phyloP scores from a whole-genome alignment of 2,329 filamentous ascomycete species.

The Cercospora janseana region DNA sequence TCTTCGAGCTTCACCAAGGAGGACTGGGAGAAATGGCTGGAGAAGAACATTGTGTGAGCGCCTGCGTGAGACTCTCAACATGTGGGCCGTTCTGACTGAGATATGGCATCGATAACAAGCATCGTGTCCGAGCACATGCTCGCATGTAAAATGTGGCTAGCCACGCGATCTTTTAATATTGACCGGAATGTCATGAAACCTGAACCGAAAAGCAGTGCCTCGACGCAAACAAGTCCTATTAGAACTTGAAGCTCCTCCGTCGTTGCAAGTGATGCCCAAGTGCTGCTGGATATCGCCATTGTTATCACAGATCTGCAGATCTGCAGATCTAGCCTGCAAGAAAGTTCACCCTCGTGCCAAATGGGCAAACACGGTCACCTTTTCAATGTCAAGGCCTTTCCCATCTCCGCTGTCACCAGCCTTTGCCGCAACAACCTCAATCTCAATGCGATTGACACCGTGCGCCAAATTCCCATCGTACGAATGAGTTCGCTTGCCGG shows the following conservation, averaged over 20 bases:
- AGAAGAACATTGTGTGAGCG: constrained; percentile 58
- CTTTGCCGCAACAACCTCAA: constrained; percentile 66
- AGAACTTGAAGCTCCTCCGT: no score
- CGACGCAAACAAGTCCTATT: no score
- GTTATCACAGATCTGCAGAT: neutral
- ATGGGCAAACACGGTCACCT: constrained; percentile 72
- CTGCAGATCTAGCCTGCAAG: neutral
- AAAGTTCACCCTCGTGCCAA: constrained; percentile 49
- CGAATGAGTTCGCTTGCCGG: constrained; percentile 55
- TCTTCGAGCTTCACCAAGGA: constrained; percentile 73
- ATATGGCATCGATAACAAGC: neutral
- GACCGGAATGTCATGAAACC: no score
- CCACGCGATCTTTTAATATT: no score
- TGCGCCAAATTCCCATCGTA: constrained; percentile 71
- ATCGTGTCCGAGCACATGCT: no score
- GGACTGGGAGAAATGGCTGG: constrained; percentile 84
- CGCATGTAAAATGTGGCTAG: no score
- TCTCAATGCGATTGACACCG: constrained; percentile 74
- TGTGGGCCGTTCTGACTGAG: neutral
- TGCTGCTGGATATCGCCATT: neutral
- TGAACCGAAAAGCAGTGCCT: no score
- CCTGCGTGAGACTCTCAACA: neutral
- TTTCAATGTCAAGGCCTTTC: constrained; percentile 66
- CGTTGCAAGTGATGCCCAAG: no score
- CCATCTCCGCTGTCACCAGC: constrained; percentile 43